Base-by-base conservation (phyloP, 306 rosid genomes). In the Vicia sativa region DNA sequence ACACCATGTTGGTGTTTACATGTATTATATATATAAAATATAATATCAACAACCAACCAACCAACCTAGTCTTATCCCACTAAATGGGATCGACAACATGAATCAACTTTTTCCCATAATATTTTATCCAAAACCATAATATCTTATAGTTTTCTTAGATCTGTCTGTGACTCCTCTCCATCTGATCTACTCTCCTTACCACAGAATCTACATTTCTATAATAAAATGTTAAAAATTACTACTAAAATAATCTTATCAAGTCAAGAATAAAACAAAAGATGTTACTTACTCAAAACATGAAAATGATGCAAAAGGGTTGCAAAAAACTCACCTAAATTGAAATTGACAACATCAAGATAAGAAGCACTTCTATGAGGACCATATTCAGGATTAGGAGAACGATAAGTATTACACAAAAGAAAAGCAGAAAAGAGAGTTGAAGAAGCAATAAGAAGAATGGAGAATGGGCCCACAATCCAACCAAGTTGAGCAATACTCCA, bases 401-500 rank as follows among this genome's bases (percentile, higher is more conserved):
- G 79, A 52, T 67, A 86, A 2, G 82, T 52, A 44, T 86, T 70
- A 74, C 74, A 74, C 4, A 80, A 71, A 67, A 86, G 87, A 63
- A 75, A 63, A 26, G 88, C 26, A 21, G 88, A 62, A 41, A 78
- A 4, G 11, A 86, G 71, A 44, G 88, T 86, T 71, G 59, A 10
- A 2, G 67, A 23, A 45, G 86, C 91, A 21, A 86, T 70, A 12
- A 76, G 5, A 6, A 86, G 16, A n/a, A 86, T 35, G 0, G 80
- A 64, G 6, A 75, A 15, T 4, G 88, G 88, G 0, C 86, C 91
- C 0, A 77, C 88, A 54, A 86, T 14, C 91, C 88, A 85, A 0
- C 90, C 90, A 48, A 85, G 81, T 59, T 85, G 90, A 2, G 83
- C 83, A 26, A 70, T 72, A 60, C 83, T 78, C 87, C 90, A 85